These are phyloP conservation scores for Apiospora koreana DNA, from an alignment of 2,329 filamentous ascomycete genomes.

Conservation along the genomic window DNA sequence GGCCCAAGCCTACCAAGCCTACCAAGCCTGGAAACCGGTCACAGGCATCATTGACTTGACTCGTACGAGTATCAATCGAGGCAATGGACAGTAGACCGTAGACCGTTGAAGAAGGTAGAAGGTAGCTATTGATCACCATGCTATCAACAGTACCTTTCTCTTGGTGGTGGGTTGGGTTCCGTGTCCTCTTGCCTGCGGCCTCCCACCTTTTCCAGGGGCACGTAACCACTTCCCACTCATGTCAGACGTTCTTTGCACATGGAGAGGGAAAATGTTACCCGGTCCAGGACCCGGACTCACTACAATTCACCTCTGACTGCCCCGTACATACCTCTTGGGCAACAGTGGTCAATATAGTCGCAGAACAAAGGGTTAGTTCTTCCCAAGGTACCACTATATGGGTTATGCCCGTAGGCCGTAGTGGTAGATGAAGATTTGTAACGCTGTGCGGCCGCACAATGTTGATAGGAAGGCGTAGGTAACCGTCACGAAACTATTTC, in stretches of 20 bases:
- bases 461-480: neutral
- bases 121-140: neutral
- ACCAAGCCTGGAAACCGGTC: neutral
- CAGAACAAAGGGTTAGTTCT: neutral
- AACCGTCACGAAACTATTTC: neutral
- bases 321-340: neutral
- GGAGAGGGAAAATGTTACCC: neutral
- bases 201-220: neutral
- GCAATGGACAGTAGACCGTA: neutral
- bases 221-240: neutral
- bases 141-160: neutral
- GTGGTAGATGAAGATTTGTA: neutral
- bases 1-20: neutral
- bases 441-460: neutral
- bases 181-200: neutral
- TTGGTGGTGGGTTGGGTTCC: neutral
- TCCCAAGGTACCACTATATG: neutral
- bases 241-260: neutral
- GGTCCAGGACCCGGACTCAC: neutral
- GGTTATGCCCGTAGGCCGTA: neutral
- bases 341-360: neutral
- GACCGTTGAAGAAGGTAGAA: neutral
- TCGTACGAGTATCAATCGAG: constrained; percentile 5
- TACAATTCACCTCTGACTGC: neutral
- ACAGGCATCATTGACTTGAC: neutral